A percentile compares a stretch with the other conserved stretches of the same genome.
Conservation (phyloP, 73 alveolate genomes). For the Paramecium tetraurelia region DNA sequence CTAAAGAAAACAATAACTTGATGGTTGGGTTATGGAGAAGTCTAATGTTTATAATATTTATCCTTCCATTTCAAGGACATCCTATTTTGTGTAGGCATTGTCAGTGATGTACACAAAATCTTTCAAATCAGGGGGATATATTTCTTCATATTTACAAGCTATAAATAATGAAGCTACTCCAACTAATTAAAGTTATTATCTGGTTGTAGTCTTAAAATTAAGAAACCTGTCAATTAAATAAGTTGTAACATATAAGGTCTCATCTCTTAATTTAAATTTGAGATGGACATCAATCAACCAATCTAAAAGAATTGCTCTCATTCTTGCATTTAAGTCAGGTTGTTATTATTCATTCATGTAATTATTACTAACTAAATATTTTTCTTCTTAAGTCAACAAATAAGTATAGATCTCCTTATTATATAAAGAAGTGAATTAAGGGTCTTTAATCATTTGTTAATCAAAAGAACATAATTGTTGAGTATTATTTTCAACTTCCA, state of each 20-base stretch:
- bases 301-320: conserved; percentile 79
- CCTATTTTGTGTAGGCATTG: conserved; percentile 72
- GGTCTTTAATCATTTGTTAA: neutral
- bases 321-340: conserved; percentile 75
- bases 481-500: neutral
- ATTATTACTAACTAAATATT: neutral
- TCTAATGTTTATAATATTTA: conserved; percentile 70
- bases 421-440: neutral
- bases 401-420: neutral
- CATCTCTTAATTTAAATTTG: conserved; percentile 73
- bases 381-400: neutral
- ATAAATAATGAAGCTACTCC: conserved; percentile 80
- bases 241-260: conserved; percentile 74
- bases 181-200: conserved; percentile 70
- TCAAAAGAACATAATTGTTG: neutral
- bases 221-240: conserved; percentile 74
- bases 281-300: conserved; percentile 82
- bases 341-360: conserved; percentile 44
- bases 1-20: conserved; percentile 72
- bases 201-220: conserved; percentile 57
- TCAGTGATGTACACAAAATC: conserved; percentile 77
- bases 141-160: conserved; percentile 83
- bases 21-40: conserved; percentile 71
- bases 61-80: conserved; percentile 75
- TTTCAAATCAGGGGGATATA: conserved; percentile 76